These are phyloP conservation scores for Komagataella populi DNA, from an alignment of 805 yeast species.

Conservation along the genomic window DNA sequence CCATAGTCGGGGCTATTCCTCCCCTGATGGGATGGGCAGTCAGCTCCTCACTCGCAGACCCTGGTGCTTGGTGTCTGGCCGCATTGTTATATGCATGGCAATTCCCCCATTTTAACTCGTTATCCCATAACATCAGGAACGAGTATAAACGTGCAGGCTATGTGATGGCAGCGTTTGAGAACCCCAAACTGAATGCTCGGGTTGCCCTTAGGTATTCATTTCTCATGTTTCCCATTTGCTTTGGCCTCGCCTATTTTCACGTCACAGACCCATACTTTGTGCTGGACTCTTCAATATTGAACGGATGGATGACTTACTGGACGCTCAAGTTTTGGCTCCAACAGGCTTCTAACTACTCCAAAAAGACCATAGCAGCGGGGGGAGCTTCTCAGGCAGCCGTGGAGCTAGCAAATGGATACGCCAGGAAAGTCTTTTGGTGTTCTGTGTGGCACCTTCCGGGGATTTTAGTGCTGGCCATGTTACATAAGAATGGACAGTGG, in stretches of 20 bases:
- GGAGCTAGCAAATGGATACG: slow-evolving; percentile 48
- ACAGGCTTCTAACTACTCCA: slow-evolving; percentile 47
- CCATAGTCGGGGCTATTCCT: slow-evolving; percentile 96
- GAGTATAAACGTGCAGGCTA: slow-evolving; percentile 92
- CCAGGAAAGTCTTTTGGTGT: slow-evolving; percentile 84
- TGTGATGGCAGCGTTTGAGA: slow-evolving; percentile 92
- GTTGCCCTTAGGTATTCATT: slow-evolving; percentile 84
- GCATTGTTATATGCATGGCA: slow-evolving; percentile 93
- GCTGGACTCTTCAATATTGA: slow-evolving; percentile 69
- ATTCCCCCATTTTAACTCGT: slow-evolving; percentile 92
- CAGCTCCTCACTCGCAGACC: slow-evolving; percentile 63
- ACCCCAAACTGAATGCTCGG: slow-evolving; percentile 84
- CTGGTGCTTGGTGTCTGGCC: slow-evolving; percentile 94
- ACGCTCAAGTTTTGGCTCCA: slow-evolving; percentile 80
- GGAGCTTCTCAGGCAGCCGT: slow-evolving; percentile 43
- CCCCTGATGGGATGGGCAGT: slow-evolving; percentile 99
- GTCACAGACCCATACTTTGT: slow-evolving; percentile 75
- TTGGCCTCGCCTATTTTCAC: slow-evolving; percentile 63
- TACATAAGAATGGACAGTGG: slow-evolving; percentile 95
- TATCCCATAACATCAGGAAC: slow-evolving; percentile 75
- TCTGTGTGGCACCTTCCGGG: slow-evolving; percentile 92
- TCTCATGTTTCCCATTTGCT: slow-evolving; percentile 89
- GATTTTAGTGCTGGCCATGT: slow-evolving; percentile 78
- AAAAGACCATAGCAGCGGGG: slow-evolving; percentile 16
- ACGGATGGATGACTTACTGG: slow-evolving; percentile 75